Conservation (phyloP, 345 rosid species). For the Gossypium rotundifolium region DNA sequence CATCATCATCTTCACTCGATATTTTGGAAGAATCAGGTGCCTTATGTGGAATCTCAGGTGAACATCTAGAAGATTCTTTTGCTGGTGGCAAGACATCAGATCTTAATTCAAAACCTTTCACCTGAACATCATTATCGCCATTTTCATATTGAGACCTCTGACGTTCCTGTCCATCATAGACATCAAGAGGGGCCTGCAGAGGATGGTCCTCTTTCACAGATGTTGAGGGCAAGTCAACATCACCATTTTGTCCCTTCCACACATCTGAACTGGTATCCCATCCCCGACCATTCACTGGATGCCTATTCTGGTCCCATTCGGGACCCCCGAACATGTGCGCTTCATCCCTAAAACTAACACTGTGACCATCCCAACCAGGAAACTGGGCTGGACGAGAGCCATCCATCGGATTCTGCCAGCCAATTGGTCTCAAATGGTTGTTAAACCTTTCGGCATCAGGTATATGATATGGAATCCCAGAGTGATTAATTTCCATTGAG, state of each 20-base stretch:
- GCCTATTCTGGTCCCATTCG: slow-evolving; percentile 88
- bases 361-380: slow-evolving; percentile 88
- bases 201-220: slow-evolving; percentile 57
- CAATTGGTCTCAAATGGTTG: slow-evolving; percentile 75
- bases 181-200: slow-evolving; percentile 41
- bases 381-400: slow-evolving; percentile 65
- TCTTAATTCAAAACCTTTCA: slow-evolving; percentile 42
- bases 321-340: slow-evolving; percentile 55
- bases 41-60: slow-evolving; percentile 26
- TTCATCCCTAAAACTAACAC: slow-evolving; percentile 73
- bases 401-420: slow-evolving; percentile 93
- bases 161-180: slow-evolving; percentile 35
- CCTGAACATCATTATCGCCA: slow-evolving; percentile 24
- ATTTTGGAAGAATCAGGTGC: slow-evolving; percentile 32
- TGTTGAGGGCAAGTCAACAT: slow-evolving; percentile 46
- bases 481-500: slow-evolving; percentile 69
- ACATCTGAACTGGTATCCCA: slow-evolving; percentile 71
- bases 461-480: slow-evolving; percentile 72
- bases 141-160: slow-evolving; percentile 37
- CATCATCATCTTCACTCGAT: slow-evolving; percentile 23
- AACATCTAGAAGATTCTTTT: slow-evolving; percentile 31
- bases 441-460: slow-evolving; percentile 78
- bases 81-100: slow-evolving; percentile 34
- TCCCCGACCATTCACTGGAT: slow-evolving; percentile 50
- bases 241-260: slow-evolving; percentile 82